These are phyloP conservation scores for Radiomyces spectabilis DNA, from an alignment of 192 early-diverging fungal genomes.

Conservation along the genomic window DNA sequence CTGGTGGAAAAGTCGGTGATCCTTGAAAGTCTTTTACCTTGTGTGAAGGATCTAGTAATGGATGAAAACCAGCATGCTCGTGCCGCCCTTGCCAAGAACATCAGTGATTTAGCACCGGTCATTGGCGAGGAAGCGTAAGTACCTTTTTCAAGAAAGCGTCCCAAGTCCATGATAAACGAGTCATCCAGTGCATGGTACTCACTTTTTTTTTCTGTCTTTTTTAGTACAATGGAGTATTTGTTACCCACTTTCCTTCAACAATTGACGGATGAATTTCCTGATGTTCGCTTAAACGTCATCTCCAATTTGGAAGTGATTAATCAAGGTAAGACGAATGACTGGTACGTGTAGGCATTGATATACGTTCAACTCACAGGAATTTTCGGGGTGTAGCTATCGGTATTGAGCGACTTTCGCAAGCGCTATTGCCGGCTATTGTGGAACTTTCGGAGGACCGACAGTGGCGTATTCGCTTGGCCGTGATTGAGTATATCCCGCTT, in stretches of 20 bases:
- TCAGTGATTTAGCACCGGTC: conserved; percentile 91
- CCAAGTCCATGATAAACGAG: background rate
- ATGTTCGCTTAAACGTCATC: conserved; percentile 98
- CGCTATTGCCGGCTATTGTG: conserved; percentile 94
- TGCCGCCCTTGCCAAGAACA: conserved; percentile 90
- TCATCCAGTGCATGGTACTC: background rate
- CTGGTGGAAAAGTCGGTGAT: conserved; percentile 76
- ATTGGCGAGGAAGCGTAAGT: conserved; percentile 86
- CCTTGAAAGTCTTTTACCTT: conserved; percentile 76
- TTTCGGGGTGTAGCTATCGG: conserved; percentile 69
- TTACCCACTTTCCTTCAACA: conserved; percentile 93
- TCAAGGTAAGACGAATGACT: conserved; percentile 60
- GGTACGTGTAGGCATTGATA: too few species aligned
- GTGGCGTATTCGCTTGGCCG: conserved; percentile 97
- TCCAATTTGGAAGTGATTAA: conserved; percentile 96
- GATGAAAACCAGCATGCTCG: conserved; percentile 97
- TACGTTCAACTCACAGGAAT: too few species aligned
- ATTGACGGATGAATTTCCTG: conserved; percentile 94
- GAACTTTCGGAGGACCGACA: conserved; percentile 99
- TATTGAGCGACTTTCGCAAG: conserved; percentile 95
- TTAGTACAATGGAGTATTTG: conserved; percentile 87
- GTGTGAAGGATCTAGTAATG: conserved; percentile 89
- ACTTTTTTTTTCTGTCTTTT: conserved; percentile 4
- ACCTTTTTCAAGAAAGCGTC: too few species aligned
- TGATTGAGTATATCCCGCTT: conserved; percentile 98